A percentile compares a stretch with the other conserved stretches of the same genome.
These are phyloP conservation scores for Plectosphaerella cucumerina DNA, from an alignment of 2,329 filamentous ascomycete species.

Conservation along the genomic window DNA sequence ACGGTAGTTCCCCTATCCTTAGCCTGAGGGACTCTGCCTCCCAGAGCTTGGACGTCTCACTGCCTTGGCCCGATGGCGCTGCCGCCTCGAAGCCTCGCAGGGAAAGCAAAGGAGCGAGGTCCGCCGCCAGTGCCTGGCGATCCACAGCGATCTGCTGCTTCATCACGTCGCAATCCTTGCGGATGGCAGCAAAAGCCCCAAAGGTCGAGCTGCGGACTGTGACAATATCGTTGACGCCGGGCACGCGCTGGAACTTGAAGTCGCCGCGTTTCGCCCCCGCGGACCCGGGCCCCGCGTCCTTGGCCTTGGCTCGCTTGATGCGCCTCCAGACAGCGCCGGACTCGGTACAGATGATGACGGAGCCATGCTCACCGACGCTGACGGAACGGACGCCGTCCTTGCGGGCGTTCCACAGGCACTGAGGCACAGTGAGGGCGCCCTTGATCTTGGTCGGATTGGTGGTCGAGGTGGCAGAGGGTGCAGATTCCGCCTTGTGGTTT, in stretches of 20 bases:
- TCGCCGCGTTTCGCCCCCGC: constrained; percentile 69
- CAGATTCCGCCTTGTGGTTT: constrained; percentile 61
- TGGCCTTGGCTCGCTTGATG: constrained; percentile 76
- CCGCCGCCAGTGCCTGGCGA: constrained; percentile 67
- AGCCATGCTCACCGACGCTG: constrained; percentile 85
- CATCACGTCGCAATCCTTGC: constrained; percentile 80
- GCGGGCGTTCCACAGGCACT: constrained; percentile 83
- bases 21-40: constrained; percentile 41
- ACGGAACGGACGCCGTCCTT: constrained; percentile 86
- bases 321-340: constrained; percentile 92
- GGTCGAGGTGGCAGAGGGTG: constrained; percentile 64
- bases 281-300: constrained; percentile 51
- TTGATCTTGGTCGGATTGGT: constrained; percentile 91
- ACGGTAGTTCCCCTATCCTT: constrained; percentile 45
- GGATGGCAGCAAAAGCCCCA: constrained; percentile 83
- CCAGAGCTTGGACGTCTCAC: constrained; percentile 38
- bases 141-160: constrained; percentile 64
- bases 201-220: constrained; percentile 84
- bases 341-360: constrained; percentile 88
- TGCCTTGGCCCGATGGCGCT: constrained; percentile 28
- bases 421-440: constrained; percentile 71
- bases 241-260: constrained; percentile 91
- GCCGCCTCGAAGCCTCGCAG: constrained; percentile 55
- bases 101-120: constrained; percentile 66
- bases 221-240: constrained; percentile 79